These are phyloP conservation scores for Saccharomycopsis guyanensis DNA, from an alignment of 805 yeast species.

Conservation along the genomic window DNA sequence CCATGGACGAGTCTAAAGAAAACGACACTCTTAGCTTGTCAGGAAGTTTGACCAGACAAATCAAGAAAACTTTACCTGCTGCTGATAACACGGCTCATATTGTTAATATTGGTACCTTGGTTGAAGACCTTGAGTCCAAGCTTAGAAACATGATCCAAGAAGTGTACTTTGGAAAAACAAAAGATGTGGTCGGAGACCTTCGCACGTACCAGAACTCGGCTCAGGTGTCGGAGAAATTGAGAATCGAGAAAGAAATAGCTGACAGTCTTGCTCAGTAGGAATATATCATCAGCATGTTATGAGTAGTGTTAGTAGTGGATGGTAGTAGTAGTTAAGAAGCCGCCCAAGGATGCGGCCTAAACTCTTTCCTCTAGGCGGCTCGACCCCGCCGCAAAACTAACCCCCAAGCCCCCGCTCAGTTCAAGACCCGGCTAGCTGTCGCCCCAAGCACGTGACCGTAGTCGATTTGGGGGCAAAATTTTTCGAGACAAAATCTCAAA, in stretches of 20 bases:
- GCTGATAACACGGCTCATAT: slow-evolving; percentile 60
- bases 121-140: slow-evolving; percentile 84
- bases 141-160: slow-evolving; percentile 83
- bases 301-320: no score
- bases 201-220: slow-evolving; percentile 31
- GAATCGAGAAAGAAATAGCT: neutral
- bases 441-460: no score
- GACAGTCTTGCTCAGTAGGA: no score
- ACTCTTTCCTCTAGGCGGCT: no score
- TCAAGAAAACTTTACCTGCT: slow-evolving; percentile 42
- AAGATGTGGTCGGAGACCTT: slow-evolving; percentile 73
- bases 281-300: no score
- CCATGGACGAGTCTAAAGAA: slow-evolving; percentile 35
- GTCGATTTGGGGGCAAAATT: no score
- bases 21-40: slow-evolving; percentile 42
- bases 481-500: no score
- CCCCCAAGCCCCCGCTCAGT: no score
- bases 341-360: no score
- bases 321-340: no score
- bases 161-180: slow-evolving; percentile 91
- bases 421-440: no score
- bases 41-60: slow-evolving; percentile 84
- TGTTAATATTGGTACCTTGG: slow-evolving; percentile 73
- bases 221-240: neutral
- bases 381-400: no score